Percentiles rank a stretch among this genome's conserved stretches.
phyloP scores from a whole-genome alignment of 148 eudicot species.

The Linanthus parryae region DNA sequence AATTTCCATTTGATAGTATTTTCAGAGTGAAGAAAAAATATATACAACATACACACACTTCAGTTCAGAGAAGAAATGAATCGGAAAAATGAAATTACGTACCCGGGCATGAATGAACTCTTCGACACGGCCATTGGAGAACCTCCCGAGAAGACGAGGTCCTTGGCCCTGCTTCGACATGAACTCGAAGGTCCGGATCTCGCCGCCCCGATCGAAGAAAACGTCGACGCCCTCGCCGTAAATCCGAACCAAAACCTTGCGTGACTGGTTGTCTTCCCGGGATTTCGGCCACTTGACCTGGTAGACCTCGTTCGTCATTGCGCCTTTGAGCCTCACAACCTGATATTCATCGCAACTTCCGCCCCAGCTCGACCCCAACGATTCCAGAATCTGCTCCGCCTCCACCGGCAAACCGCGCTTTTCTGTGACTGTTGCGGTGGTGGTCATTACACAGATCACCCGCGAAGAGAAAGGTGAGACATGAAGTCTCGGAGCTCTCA shows the following conservation, averaged over 20 bases:
- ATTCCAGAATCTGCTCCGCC: constrained; percentile 44
- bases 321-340: constrained; percentile 71
- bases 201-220: constrained; percentile 67
- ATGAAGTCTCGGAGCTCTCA: too few species aligned
- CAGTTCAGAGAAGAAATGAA: constrained; percentile 1
- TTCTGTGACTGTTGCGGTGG: too few species aligned
- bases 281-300: constrained; percentile 79
- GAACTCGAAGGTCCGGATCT: constrained; percentile 79
- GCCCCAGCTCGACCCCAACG: constrained; percentile 65
- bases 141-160: constrained; percentile 68
- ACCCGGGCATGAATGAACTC: constrained; percentile 90
- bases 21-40: too few species aligned
- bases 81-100: neutral
- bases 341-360: constrained; percentile 48
- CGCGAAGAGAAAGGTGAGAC: too few species aligned
- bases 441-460: too few species aligned
- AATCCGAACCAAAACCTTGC: constrained; percentile 69
- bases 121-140: constrained; percentile 69
- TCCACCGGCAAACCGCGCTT: constrained; percentile 41
- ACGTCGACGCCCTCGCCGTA: constrained; percentile 84
- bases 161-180: constrained; percentile 81
- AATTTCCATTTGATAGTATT: too few species aligned
- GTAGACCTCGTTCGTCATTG: constrained; percentile 89
- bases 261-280: constrained; percentile 21
- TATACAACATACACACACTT: too few species aligned